phyloP scores from a whole-genome alignment of 1,284 basidiomycete genomes.

The Cutaneotrichosporon daszewskae region DNA sequence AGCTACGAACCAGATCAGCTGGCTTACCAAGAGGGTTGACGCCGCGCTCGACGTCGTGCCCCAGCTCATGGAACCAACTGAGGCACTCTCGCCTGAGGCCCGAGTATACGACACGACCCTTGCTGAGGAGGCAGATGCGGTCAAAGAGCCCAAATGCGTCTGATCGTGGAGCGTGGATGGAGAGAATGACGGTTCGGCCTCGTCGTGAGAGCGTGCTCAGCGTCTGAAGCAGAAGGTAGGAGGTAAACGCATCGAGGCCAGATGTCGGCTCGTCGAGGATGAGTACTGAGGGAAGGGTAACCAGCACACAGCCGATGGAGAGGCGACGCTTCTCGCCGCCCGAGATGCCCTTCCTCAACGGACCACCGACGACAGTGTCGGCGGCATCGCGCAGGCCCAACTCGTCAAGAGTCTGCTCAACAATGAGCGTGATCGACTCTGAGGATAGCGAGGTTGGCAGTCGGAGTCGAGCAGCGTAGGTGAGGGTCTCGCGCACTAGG shows the following conservation, averaged over 20 bases:
- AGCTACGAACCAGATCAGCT: slow-evolving; percentile 5
- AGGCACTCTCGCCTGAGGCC: slow-evolving; percentile 46
- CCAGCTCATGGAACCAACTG: slow-evolving; percentile 48
- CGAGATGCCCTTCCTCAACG: slow-evolving; percentile 60
- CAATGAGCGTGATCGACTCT: slow-evolving; percentile 45
- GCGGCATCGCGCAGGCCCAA: slow-evolving; percentile 54
- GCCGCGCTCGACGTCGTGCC: slow-evolving; percentile 35
- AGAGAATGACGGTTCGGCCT: slow-evolving; percentile 52
- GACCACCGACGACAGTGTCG: slow-evolving; percentile 52
- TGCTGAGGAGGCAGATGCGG: slow-evolving; percentile 50
- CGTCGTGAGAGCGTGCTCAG: slow-evolving; percentile 51
- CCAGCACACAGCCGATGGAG: slow-evolving; percentile 74
- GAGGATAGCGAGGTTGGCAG: slow-evolving; percentile 48
- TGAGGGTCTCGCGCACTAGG: slow-evolving; percentile 53
- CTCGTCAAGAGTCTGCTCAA: slow-evolving; percentile 54
- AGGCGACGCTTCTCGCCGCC: slow-evolving; percentile 78
- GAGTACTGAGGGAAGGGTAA: slow-evolving; percentile 70
- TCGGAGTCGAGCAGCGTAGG: slow-evolving; percentile 52
- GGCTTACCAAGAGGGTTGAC: slow-evolving; percentile 45
- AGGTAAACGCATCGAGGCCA: slow-evolving; percentile 52
- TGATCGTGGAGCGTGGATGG: slow-evolving; percentile 54
- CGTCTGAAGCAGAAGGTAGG: slow-evolving; percentile 52
- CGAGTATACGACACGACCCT: slow-evolving; percentile 52
- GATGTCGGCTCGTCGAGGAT: slow-evolving; percentile 59
- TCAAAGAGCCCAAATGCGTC: slow-evolving; percentile 54